phyloP scores from a whole-genome alignment of 305 asterid genomes.

The Fraxinus sp. region DNA sequence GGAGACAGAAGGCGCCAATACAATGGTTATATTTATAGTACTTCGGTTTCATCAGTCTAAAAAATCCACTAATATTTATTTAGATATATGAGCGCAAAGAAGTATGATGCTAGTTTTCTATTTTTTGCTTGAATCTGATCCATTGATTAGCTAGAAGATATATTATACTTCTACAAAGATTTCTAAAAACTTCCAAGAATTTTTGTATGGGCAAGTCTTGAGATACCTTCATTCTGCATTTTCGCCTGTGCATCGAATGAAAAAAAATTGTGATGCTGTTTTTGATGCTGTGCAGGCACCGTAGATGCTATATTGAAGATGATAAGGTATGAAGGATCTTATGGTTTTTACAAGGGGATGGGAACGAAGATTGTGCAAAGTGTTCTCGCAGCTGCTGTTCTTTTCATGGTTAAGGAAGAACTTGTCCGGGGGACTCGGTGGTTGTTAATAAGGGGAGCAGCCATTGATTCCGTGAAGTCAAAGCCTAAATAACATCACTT shows the following conservation, averaged over 20 bases:
- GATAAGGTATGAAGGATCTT: slow-evolving; percentile 72
- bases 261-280: background rate
- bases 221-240: background rate
- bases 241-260: background rate
- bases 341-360: slow-evolving; percentile 93
- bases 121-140: background rate
- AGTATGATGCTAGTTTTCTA: background rate
- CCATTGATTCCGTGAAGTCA: slow-evolving; percentile 27
- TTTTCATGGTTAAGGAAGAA: slow-evolving; percentile 97
- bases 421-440: slow-evolving; percentile 79
- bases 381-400: slow-evolving; percentile 90
- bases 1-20: slow-evolving; percentile 79
- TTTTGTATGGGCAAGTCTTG: background rate
- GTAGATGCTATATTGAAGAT: slow-evolving; percentile 83
- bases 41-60: background rate
- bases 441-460: slow-evolving; percentile 56
- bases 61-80: background rate
- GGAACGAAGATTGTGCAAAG: slow-evolving; percentile 90
- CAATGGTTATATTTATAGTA: slow-evolving; percentile 50
- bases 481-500: slow-evolving; percentile 28
- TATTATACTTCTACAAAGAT: too few species aligned
- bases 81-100: background rate
- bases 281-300: slow-evolving; percentile 58
- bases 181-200: too few species aligned
- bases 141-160: background rate